phyloP scores from a whole-genome alignment of 352 stramenopile species.

The Phytophthora niederhauseri region DNA sequence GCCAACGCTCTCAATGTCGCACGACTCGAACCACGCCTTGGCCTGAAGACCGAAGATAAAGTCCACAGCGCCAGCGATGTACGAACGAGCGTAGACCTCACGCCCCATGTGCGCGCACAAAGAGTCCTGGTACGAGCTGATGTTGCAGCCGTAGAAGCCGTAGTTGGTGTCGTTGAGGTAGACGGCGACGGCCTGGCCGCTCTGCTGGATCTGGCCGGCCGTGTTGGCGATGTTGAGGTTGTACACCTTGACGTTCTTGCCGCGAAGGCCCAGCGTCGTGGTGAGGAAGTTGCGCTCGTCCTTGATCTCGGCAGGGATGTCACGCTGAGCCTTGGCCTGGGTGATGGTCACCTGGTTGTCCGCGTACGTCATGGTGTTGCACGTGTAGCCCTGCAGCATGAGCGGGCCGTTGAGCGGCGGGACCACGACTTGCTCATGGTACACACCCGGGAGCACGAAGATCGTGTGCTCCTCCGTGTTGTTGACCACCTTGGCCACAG shows the following conservation, averaged over 20 bases:
- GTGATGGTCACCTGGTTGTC: slow-evolving; percentile 21
- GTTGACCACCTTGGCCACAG: slow-evolving; percentile 5
- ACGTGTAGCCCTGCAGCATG: slow-evolving; percentile 28
- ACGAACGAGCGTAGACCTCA: slow-evolving; percentile 12
- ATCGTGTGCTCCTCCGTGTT: slow-evolving; percentile 14
- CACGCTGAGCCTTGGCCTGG: slow-evolving; percentile 9
- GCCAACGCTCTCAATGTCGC: slow-evolving; percentile 10
- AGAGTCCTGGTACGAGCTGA: slow-evolving; percentile 19
- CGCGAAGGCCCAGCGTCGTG: slow-evolving; percentile 3
- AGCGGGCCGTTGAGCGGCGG: slow-evolving; percentile 7
- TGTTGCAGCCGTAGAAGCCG: slow-evolving; percentile 25
- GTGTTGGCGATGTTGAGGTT: slow-evolving; percentile 28
- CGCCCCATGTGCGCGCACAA: slow-evolving; percentile 14
- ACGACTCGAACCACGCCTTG: slow-evolving; percentile 25
- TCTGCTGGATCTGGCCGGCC: too few species aligned
- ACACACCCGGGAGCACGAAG: slow-evolving; percentile 25
- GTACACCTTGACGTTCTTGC: slow-evolving; percentile 20
- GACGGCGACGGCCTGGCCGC: slow-evolving; percentile 15
- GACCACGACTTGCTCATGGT: slow-evolving; percentile 22
- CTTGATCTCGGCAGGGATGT: slow-evolving; percentile 7
- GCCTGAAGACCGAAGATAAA: slow-evolving; percentile 21
- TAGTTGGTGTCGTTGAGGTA: slow-evolving; percentile 16
- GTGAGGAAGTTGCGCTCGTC: too few species aligned
- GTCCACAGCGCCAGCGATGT: slow-evolving; percentile 22
- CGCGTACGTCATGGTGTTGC: slow-evolving; percentile 21